A percentile compares a stretch with the other conserved stretches of the same genome.
phyloP scores from a whole-genome alignment of 2,329 filamentous ascomycete species.

The Fusarium scirpi region DNA sequence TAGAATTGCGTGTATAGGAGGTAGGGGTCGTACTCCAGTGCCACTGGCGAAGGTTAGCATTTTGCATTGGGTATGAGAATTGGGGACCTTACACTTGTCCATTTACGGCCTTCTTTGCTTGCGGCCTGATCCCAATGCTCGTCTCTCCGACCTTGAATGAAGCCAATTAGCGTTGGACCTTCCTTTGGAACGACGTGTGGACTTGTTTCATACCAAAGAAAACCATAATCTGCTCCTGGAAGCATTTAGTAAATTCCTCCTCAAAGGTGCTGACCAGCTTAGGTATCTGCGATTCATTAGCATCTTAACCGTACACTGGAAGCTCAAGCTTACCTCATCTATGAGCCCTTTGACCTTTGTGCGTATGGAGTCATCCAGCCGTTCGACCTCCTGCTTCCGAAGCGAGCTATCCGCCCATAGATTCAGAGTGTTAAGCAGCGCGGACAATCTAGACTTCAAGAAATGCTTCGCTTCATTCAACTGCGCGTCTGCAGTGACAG shows the following conservation, averaged over 20 bases:
- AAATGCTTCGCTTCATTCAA: conserved; percentile 49
- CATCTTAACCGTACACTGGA: fast-evolving
- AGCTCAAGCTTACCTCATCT: not conserved
- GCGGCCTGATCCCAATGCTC: conserved; percentile 37
- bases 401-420: conserved; percentile 42
- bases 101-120: conserved; percentile 17
- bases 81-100: conserved; percentile 34
- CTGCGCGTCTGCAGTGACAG: conserved; percentile 50
- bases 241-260: conserved; percentile 22
- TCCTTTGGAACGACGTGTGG: not conserved
- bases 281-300: conserved; percentile 24
- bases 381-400: not conserved
- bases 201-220: conserved; percentile 27
- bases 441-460: conserved; percentile 43
- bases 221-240: conserved; percentile 29
- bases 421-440: conserved; percentile 47
- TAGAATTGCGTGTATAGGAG: not conserved
- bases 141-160: conserved; percentile 13
- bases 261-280: not conserved
- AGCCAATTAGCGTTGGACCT: not conserved
- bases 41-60: conserved; percentile 34
- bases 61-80: fast-evolving
- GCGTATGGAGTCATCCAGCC: not conserved
- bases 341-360: not conserved
- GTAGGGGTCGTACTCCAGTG: conserved; percentile 31